These are phyloP conservation scores for Fusarium sp. DNA, from an alignment of 2,329 filamentous ascomycete species.

Conservation along the genomic window DNA sequence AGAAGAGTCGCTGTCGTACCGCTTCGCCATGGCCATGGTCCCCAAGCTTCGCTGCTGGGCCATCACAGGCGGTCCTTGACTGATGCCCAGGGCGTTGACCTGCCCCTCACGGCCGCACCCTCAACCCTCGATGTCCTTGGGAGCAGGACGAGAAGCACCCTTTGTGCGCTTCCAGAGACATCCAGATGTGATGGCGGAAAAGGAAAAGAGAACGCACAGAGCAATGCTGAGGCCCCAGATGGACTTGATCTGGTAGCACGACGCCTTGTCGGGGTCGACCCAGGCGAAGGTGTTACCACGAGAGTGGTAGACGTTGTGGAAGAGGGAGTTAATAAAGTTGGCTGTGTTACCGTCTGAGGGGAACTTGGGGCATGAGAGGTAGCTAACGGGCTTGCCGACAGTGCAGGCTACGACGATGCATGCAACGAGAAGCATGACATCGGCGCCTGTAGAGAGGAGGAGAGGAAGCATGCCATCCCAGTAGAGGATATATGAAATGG, in stretches of 20 bases:
- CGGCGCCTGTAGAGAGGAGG: constrained; percentile 73
- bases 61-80: constrained; percentile 29
- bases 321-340: constrained; percentile 58
- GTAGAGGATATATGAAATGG: constrained; percentile 85
- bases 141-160: constrained; percentile 46
- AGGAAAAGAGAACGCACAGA: constrained; percentile 76
- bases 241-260: constrained; percentile 86
- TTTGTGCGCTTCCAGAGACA: constrained; percentile 73
- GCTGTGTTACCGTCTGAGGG: constrained; percentile 55
- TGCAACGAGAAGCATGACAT: constrained; percentile 77
- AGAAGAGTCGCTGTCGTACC: constrained; percentile 48
- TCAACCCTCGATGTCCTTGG: constrained; percentile 63
- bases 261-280: constrained; percentile 65
- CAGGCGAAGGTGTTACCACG: constrained; percentile 54
- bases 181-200: constrained; percentile 67
- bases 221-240: constrained; percentile 89
- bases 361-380: constrained; percentile 74
- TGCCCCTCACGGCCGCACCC: constrained; percentile 57
- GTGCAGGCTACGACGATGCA: constrained; percentile 81
- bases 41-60: constrained; percentile 51
- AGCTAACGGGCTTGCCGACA: constrained; percentile 83
- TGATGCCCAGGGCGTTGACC: constrained; percentile 30
- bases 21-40: constrained; percentile 51
- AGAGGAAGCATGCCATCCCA: constrained; percentile 80
- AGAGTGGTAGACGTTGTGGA: constrained; percentile 54